Percentiles rank a stretch among this genome's conserved stretches.
Conservation (phyloP, 176 grass and related monocot genomes). For the Pharus latifolius region DNA sequence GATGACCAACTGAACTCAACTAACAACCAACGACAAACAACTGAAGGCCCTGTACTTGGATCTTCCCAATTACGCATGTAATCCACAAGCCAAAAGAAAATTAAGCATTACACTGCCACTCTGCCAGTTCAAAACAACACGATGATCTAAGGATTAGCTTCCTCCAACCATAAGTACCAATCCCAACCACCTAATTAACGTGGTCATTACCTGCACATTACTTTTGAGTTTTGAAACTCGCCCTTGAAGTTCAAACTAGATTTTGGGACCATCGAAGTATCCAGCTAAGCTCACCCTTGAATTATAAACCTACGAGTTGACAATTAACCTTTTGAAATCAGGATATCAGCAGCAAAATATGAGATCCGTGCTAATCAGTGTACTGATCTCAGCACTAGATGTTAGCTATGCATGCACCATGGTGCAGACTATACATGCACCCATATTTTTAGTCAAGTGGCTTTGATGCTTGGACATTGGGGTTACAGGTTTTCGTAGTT, state of each 20-base stretch:
- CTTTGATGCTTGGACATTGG: slow-evolving; percentile 27
- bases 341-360: neutral
- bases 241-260: slow-evolving; percentile 23
- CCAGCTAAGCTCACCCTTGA: slow-evolving; percentile 1
- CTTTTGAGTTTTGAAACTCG: slow-evolving; percentile 10
- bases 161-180: neutral
- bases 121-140: slow-evolving; percentile 20
- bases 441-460: slow-evolving; percentile 9
- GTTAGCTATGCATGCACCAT: slow-evolving; percentile 1
- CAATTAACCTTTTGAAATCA: slow-evolving; percentile 1
- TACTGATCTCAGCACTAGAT: neutral
- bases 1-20: neutral
- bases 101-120: slow-evolving; percentile 14
- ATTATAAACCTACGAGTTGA: neutral
- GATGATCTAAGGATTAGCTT: neutral
- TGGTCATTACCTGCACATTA: slow-evolving; percentile 10
- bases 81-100: slow-evolving; percentile 6
- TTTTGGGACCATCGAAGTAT: slow-evolving; percentile 8
- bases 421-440: neutral
- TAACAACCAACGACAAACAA: no score
- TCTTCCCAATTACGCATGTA: neutral
- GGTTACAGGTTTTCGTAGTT: slow-evolving; percentile 31
- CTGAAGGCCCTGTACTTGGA: neutral
- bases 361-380: neutral
- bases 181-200: neutral